Percentiles rank a stretch among this genome's conserved stretches.
These are phyloP conservation scores for Cercospora sp. DNA, from an alignment of 2,329 filamentous ascomycete species.

Conservation along the genomic window DNA sequence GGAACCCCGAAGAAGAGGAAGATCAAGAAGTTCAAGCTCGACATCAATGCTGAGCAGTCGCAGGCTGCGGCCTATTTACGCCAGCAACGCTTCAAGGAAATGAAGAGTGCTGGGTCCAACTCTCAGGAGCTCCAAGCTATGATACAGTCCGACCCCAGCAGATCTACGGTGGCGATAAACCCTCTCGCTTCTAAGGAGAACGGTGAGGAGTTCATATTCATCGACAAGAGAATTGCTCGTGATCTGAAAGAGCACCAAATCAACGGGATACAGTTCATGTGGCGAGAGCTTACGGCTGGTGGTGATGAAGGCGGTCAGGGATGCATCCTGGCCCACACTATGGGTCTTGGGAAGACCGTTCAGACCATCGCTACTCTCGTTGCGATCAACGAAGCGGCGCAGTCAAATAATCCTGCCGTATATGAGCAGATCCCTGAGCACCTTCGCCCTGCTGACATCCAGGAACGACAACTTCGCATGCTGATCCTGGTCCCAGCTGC, in stretches of 20 bases:
- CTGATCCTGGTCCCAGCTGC: conserved; percentile 74
- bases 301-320: conserved; percentile 61
- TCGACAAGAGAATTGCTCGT: conserved; percentile 63
- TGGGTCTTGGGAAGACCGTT: conserved; percentile 93
- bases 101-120: conserved; percentile 26
- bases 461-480: conserved; percentile 56
- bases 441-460: conserved; percentile 45
- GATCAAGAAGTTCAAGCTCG: conserved; percentile 20
- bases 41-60: conserved; percentile 22
- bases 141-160: conserved; percentile 25
- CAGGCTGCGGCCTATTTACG: conserved; percentile 25
- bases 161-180: conserved; percentile 61
- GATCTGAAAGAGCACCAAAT: conserved; percentile 79
- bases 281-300: conserved; percentile 72
- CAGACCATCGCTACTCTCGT: conserved; percentile 80
- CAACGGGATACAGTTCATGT: conserved; percentile 80
- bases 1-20: conserved; percentile 24
- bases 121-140: conserved; percentile 28
- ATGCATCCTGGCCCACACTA: conserved; percentile 81
- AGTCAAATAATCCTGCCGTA: conserved; percentile 59
- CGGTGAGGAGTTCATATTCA: conserved; percentile 60
- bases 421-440: conserved; percentile 66
- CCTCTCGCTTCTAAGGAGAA: conserved; percentile 57
- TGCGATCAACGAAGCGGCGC: conserved; percentile 66
- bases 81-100: conserved; percentile 22